Evolutionary conservation across 139 green algal species (phyloP).

Genomic region (Eudorina sp.): DNA sequence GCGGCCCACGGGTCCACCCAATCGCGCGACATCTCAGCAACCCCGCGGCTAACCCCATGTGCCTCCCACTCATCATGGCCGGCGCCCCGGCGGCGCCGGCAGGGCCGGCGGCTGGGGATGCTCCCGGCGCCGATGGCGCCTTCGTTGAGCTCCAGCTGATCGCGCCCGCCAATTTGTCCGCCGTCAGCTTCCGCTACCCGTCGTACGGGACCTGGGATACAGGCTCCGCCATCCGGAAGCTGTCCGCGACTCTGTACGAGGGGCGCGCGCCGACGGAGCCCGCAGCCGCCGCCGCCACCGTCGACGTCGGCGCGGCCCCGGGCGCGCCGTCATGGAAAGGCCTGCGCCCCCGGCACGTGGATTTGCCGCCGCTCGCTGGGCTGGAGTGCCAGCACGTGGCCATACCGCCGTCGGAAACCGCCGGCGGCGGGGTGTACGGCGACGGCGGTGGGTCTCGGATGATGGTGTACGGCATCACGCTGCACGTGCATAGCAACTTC

Average conservation of each 20-base stretch:
- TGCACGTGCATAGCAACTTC: conserved; percentile 1
- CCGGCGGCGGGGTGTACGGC: background rate
- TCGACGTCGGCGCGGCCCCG: background rate
- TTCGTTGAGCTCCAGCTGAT: conserved; percentile 25
- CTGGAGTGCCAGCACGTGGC: conserved; percentile 24
- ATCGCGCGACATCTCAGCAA: background rate
- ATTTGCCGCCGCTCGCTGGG: conserved; percentile 13
- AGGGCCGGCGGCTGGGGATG: background rate
- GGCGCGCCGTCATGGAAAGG: no score
- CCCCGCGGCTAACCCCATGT: background rate
- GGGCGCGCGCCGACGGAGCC: background rate
- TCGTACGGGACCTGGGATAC: conserved; percentile 41
- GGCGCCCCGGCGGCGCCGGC: background rate
- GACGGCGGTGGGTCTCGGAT: no score
- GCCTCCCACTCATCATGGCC: conserved; percentile 15
- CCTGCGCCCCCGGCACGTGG: background rate
- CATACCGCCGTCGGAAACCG: background rate
- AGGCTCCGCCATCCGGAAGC: background rate
- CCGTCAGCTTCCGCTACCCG: conserved; percentile 40
- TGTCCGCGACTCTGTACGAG: conserved; percentile 1
- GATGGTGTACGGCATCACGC: conserved; percentile 13
- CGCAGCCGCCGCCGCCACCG: background rate
- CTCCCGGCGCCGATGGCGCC: background rate
- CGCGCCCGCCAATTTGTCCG: background rate
- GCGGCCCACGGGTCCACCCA: background rate